phyloP scores from a whole-genome alignment of 352 stramenopile genomes.

The Blastocystis hominis region DNA sequence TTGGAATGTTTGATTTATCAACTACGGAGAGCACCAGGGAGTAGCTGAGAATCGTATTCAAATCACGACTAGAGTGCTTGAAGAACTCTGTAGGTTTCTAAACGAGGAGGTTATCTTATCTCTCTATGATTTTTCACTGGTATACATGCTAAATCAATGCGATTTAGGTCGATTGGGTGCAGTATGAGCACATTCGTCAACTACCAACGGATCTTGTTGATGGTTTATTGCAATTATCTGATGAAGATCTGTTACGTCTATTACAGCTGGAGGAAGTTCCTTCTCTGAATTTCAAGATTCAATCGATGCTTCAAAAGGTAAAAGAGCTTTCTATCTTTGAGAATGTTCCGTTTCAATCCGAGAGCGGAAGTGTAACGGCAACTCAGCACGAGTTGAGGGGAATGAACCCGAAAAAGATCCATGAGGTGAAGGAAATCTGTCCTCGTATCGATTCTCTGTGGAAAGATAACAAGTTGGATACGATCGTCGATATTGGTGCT shows the following conservation, averaged over 20 bases:
- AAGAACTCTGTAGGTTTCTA: not conserved
- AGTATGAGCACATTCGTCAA: not conserved
- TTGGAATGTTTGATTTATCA: constrained; percentile 37
- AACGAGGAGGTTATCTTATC: not conserved
- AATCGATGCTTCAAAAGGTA: not conserved
- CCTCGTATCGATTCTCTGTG: constrained; percentile 12
- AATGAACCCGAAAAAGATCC: constrained; percentile 33
- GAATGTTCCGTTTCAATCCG: not conserved
- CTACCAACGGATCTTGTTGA: not conserved
- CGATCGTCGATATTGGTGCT: constrained; percentile 41
- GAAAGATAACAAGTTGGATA: not conserved
- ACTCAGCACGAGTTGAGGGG: not conserved
- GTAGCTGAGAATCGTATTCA: not conserved
- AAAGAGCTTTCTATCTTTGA: not conserved
- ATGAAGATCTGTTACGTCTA: not conserved
- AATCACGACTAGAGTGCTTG: not conserved
- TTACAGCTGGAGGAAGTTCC: not conserved
- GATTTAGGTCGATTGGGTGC: constrained; percentile 27
- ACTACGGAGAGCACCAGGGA: not conserved
- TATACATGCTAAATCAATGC: not conserved
- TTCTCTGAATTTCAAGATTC: not conserved
- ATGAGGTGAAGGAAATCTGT: constrained; percentile 51
- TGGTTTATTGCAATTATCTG: not conserved
- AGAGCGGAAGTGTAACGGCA: not conserved
- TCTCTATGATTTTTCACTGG: constrained; percentile 12